Evolutionary conservation across 1,284 basidiomycete species (phyloP), one percentile per base, ranked within the genome.

Genomic region (Prillingera fragicola): DNA sequence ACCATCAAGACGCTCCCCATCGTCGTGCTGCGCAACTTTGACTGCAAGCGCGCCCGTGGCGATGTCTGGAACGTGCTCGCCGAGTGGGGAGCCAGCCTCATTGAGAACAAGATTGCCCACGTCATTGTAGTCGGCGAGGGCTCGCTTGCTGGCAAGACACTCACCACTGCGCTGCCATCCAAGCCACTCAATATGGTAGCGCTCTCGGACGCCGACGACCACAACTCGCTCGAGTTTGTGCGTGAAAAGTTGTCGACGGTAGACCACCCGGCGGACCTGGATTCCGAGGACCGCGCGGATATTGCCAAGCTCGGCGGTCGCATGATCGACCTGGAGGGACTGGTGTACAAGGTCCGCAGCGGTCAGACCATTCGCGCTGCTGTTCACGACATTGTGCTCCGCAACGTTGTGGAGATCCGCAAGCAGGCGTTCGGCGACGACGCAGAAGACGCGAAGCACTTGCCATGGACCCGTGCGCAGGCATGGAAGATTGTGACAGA

Each of bases 401-500:
- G 84, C 29, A 84, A 82, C 25, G 81, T 90, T 8, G 78, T 82
- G 33, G 91, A 95, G 69, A 73, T 96, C 37, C 77, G 87, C 37
- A 96, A 96, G 76, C 84, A 80, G 42, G 87, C 87, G 0, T 97
- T 96, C 63, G 94, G 90, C 0, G 91, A 96, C 60, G 91, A 94
- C 62, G 69, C 76, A 3, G 85, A 89, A 41, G 91, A 95, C 61
- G 84, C 85, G 4, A 89, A 88, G 68, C 75, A 68, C 38, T 71
- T 95, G 19, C 75, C 82, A 0, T 98, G 94, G 94, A 79, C 81
- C 8, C 77, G 85, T 34, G 83, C 86, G 42, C 90, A 97, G 66
- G 90, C 82, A 0, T 97, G 92, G 90, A 77, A 76, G 23, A 74
- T 98, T 8, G 75, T 97, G 48, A 84, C 82, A 57, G 74, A 77